Evolutionary conservation across 257 asterid species (phyloP), one percentile per base, ranked within the genome.

Genomic region (Ajuga chamaepitys): DNA sequence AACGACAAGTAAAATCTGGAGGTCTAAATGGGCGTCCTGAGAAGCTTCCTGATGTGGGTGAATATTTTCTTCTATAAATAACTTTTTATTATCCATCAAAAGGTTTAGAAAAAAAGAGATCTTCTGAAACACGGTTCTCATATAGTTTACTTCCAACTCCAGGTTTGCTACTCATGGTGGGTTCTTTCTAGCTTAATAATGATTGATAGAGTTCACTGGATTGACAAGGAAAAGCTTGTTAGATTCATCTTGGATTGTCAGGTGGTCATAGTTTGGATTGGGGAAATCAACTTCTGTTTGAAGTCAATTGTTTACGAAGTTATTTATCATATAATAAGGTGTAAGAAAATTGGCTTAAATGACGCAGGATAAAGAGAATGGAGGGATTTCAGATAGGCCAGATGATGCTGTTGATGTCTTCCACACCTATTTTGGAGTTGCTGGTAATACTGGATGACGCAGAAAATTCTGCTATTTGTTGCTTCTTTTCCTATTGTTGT

Each of bases 161-260:
- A 93, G 99, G 99, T 93, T 7, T 89, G 99, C 86, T 93, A 93
- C 76, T 87, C 99, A 3, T 93, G 99, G 99, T 93, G 97, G 99
- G 99, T 93, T 66, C 96, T 93, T 54, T 80, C 90, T 62, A 89
- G 99, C 67, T 87, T 93, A 77, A 87, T 84, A 75, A 84, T 93
- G 88, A 93, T 93, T 1, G 96, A 87, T 69, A 78, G 97, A 70
- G 96, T 84, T 72, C 97, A 89, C 66, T 89, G 99, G 96, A 87
- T 93, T 47, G 94, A 89, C 81, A 87, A 87, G 76, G 80, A 67
- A 41, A 93, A 87, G 78, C 97, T 93, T 67, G 75, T 78, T 52
- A 74, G 71, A 40, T 89, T 89, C 81, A 89, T 93, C 76, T 78
- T 93, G 87, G 94, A 87, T 53, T 87, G 96, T 75, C 98, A 89